These are phyloP conservation scores for Rasamsonia emersonii DNA, from an alignment of 2,329 filamentous ascomycete genomes.

Conservation along the genomic window DNA sequence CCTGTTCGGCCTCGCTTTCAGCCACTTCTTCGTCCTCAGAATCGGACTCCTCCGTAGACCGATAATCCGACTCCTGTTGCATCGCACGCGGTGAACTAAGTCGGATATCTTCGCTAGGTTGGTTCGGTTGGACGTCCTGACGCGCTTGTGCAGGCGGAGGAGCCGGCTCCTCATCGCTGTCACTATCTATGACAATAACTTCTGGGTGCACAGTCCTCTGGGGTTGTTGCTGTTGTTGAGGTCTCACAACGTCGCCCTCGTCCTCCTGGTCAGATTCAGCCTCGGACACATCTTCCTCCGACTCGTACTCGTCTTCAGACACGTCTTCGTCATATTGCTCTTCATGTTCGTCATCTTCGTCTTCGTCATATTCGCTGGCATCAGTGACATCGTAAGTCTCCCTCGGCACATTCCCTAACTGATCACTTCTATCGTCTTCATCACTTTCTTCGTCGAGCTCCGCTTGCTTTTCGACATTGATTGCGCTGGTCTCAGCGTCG, in stretches of 20 bases:
- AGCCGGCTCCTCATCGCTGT: slow-evolving; percentile 29
- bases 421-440: slow-evolving; percentile 1
- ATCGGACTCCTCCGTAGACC: too few relatives aligned
- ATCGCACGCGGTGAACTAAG: not conserved
- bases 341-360: slow-evolving; percentile 12
- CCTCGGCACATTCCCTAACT: slow-evolving; percentile 2
- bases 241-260: slow-evolving; percentile 6
- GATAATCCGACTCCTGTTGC: too few relatives aligned
- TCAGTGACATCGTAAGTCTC: slow-evolving; percentile 4
- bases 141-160: not conserved
- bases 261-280: slow-evolving; percentile 12
- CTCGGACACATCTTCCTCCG: slow-evolving; percentile 11
- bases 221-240: slow-evolving; percentile 5
- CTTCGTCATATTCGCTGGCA: not conserved
- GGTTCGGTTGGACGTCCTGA: not conserved
- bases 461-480: slow-evolving; percentile 3
- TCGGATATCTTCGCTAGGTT: not conserved
- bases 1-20: too few relatives aligned
- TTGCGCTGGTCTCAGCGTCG: not conserved
- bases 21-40: too few relatives aligned
- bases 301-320: slow-evolving; percentile 11
- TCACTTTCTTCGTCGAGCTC: slow-evolving; percentile 1
- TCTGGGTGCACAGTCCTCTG: slow-evolving; percentile 19
- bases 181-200: slow-evolving; percentile 35
- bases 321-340: slow-evolving; percentile 10